Conservation (phyloP, 495 filamentous ascomycete species). For the Glonium stellatum region DNA sequence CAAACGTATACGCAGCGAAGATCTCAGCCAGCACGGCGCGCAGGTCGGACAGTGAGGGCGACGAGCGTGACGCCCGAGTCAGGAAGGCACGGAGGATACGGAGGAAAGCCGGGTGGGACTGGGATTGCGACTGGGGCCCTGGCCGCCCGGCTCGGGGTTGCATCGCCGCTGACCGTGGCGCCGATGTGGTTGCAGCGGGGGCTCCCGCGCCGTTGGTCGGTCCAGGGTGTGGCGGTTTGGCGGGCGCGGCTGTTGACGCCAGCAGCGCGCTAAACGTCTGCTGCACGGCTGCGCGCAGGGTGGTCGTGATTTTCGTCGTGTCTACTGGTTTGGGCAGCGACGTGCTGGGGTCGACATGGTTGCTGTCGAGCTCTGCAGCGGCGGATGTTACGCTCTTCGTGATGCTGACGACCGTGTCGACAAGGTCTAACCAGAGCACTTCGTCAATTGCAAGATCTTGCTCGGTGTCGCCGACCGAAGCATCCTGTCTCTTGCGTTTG, state of each 20-base stretch:
- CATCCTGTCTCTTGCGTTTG: conserved; percentile 37
- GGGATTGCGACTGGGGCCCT: background rate
- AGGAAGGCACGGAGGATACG: conserved; percentile 86
- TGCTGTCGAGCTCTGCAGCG: conserved; percentile 17
- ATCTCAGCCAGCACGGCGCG: conserved; percentile 78
- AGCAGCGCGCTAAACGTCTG: conserved; percentile 85
- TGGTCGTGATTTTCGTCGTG: conserved; percentile 45
- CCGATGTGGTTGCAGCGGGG: conserved; percentile 25
- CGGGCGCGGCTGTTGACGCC: conserved; percentile 39
- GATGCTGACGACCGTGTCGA: conserved; percentile 75
- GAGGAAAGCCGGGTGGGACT: conserved; percentile 63
- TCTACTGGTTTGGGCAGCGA: conserved; percentile 18
- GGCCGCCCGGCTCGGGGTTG: conserved; percentile 37
- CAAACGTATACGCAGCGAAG: conserved; percentile 92
- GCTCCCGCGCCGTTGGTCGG: conserved; percentile 29
- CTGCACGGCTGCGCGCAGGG: conserved; percentile 74
- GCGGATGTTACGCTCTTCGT: conserved; percentile 47
- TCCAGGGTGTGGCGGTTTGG: conserved; percentile 48
- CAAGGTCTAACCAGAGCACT: conserved; percentile 80
- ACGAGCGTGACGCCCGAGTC: conserved; percentile 68
- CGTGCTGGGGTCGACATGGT: background rate
- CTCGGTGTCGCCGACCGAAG: conserved; percentile 39
- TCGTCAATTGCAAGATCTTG: conserved; percentile 70
- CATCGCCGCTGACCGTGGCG: conserved; percentile 24
- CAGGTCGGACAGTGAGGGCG: conserved; percentile 80